Base-by-base conservation (phyloP, 805 yeast genomes). In the Candida sakaeoensis region DNA sequence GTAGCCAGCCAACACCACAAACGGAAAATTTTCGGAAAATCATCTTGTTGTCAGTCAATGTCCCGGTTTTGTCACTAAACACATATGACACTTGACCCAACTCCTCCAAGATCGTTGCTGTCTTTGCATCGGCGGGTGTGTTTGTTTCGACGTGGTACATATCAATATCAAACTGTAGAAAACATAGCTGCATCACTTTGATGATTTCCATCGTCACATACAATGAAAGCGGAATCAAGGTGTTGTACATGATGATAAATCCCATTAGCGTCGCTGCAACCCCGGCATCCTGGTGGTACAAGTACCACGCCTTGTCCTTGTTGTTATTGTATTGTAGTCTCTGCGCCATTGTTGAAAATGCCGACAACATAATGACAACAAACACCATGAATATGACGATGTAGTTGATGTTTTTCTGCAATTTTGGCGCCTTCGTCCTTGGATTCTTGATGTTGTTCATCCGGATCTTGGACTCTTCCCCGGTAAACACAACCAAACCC, bases 181-280 rank as follows among this genome's bases (percentile, higher is more conserved):
- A 69, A 30, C 82, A 61, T 59, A 88, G 74, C 59, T 93, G 99
- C 66, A 85, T 79, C 6, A 85, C 85, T 56, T 93, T 93, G 55
- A 90, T 89, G 45, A 93, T 83, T 58, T 95, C 99, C 88, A 91
- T 86, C 0, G 98, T 89, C 15, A 93, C 98, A 57, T 93, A 95
- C 21, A 93, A 74, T 0, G 98, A 91, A 23, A 93, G 68, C 0
- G 99, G 99, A 55, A 93, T 93, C 66, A 93, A 75, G 0, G 99
- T 93, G 58, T 93, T 93, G 67, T 84, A 91, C 98, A 93, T 91
- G 68, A 93, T 91, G 47, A 93, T 83, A 61, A 85, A 95, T 2
- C 98, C 89, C 96, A 93, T 90, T 36, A 93, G 72, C 0, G 95
- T 86, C 1, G 96, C 85, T 2, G 95, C 91, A 15, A 79, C 75